Percentiles rank a stretch among this genome's conserved stretches.
These are phyloP conservation scores for Fragaria nilgerrensis DNA, from an alignment of 306 rosid species.

Conservation along the genomic window DNA sequence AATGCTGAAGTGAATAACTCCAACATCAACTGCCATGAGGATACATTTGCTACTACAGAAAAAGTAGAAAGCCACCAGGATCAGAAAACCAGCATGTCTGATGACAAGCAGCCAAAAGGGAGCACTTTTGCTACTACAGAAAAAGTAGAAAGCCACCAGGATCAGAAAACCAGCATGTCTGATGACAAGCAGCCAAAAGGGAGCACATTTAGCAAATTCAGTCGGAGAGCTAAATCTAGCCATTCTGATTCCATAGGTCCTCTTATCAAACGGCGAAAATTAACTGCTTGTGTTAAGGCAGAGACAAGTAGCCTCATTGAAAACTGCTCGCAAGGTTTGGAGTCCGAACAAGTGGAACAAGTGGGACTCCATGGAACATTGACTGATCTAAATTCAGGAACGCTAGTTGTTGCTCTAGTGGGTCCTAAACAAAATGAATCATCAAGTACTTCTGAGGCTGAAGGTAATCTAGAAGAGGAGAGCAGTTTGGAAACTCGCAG, in stretches of 20 bases:
- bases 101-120: slow-evolving; percentile 37
- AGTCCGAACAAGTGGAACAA: slow-evolving; percentile 36
- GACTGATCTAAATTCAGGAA: slow-evolving; percentile 33
- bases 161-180: slow-evolving; percentile 22
- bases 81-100: slow-evolving; percentile 23
- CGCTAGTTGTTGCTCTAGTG: slow-evolving; percentile 28
- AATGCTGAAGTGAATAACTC: slow-evolving; percentile 32
- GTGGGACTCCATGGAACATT: slow-evolving; percentile 21
- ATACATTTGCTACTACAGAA: slow-evolving; percentile 21
- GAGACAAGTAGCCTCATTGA: slow-evolving; percentile 39
- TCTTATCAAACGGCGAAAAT: slow-evolving; percentile 53
- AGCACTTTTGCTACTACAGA: slow-evolving; percentile 28
- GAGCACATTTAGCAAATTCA: slow-evolving; percentile 38
- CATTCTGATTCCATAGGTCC: slow-evolving; percentile 47
- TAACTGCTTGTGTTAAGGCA: slow-evolving; percentile 53
- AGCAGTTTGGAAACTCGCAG: slow-evolving; percentile 17
- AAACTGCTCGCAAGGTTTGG: slow-evolving; percentile 36
- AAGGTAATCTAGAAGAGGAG: slow-evolving; percentile 32
- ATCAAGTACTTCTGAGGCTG: slow-evolving; percentile 28
- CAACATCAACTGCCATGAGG: slow-evolving; percentile 23
- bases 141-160: slow-evolving; percentile 31
- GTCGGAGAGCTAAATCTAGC: slow-evolving; percentile 41
- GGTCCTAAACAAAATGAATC: slow-evolving; percentile 30
- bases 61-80: slow-evolving; percentile 32
- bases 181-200: slow-evolving; percentile 38